phyloP scores from a whole-genome alignment of 2,329 filamentous ascomycete species.

The Fusarium domesticum region DNA sequence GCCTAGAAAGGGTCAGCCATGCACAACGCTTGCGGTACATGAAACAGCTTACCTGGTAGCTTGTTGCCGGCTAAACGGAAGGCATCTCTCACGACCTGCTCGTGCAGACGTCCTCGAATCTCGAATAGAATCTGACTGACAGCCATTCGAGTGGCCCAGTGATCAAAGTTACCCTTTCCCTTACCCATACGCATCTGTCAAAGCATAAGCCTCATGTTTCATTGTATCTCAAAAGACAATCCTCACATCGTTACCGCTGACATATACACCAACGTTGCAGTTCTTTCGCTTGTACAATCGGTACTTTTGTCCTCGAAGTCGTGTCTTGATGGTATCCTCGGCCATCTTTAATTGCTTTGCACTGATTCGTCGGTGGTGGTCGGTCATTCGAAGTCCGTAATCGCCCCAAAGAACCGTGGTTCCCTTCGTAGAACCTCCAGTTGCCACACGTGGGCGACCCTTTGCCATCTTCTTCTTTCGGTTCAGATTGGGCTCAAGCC shows the following conservation, averaged over 20 bases:
- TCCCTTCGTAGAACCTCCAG: slow-evolving; percentile 85
- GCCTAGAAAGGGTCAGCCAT: slow-evolving; percentile 45
- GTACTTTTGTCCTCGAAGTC: slow-evolving; percentile 88
- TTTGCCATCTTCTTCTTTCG: slow-evolving; percentile 89
- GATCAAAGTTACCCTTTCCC: slow-evolving; percentile 95
- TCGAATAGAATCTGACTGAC: slow-evolving; percentile 93
- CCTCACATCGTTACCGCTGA: slow-evolving; percentile 83
- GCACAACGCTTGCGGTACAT: neutral
- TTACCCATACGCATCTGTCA: slow-evolving; percentile 90
- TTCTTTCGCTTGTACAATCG: slow-evolving; percentile 86
- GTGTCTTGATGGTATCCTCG: slow-evolving; percentile 87
- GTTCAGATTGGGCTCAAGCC: slow-evolving; percentile 75
- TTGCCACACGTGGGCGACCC: slow-evolving; percentile 81
- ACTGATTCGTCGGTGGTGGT: slow-evolving; percentile 88
- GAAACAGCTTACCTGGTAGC: slow-evolving; percentile 68
- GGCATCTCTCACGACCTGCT: slow-evolving; percentile 89
- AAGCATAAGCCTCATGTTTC: slow-evolving; percentile 18
- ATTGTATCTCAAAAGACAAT: slow-evolving; percentile 4
- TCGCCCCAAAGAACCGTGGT: slow-evolving; percentile 97
- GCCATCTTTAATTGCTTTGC: slow-evolving; percentile 84
- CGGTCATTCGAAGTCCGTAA: slow-evolving; percentile 88
- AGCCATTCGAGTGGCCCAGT: slow-evolving; percentile 87
- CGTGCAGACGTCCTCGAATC: slow-evolving; percentile 86
- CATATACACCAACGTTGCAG: slow-evolving; percentile 93
- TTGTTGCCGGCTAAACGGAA: slow-evolving; percentile 94